Conservation (phyloP, 352 stramenopile genomes). For the Phytopythium mirpurense region DNA sequence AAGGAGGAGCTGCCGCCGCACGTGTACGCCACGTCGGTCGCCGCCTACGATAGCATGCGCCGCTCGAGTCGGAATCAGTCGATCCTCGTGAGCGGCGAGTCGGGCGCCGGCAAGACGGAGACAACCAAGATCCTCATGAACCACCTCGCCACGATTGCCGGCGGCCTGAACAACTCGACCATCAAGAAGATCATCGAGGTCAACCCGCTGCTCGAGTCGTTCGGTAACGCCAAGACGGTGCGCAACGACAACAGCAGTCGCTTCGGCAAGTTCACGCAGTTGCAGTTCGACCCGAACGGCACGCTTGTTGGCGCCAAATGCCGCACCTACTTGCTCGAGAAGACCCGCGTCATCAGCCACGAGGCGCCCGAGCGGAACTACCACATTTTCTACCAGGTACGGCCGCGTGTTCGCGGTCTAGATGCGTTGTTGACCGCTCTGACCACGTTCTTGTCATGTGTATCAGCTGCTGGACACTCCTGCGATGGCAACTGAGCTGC, state of each 20-base stretch:
- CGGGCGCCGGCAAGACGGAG: constrained; percentile 85
- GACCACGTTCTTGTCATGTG: not conserved
- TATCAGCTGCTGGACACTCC: constrained; percentile 19
- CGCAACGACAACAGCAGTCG: constrained; percentile 95
- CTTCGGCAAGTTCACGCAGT: constrained; percentile 97
- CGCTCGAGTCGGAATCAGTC: constrained; percentile 65
- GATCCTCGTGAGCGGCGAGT: constrained; percentile 85
- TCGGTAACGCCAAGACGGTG: constrained; percentile 92
- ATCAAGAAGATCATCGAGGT: constrained; percentile 83
- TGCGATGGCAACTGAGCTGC: constrained; percentile 29
- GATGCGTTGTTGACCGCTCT: not conserved
- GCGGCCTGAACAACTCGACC: constrained; percentile 59
- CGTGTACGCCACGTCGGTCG: constrained; percentile 69
- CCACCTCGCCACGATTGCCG: constrained; percentile 70
- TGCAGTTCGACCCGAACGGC: constrained; percentile 85
- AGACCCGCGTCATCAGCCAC: constrained; percentile 82
- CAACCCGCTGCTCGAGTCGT: constrained; percentile 81
- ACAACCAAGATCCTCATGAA: constrained; percentile 90
- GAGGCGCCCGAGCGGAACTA: constrained; percentile 69
- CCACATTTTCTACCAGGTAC: constrained; percentile 78
- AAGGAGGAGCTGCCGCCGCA: constrained; percentile 59
- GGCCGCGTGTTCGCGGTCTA: not conserved
- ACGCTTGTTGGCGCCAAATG: constrained; percentile 71
- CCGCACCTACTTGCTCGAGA: constrained; percentile 92
- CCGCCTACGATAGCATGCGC: constrained; percentile 67